Evolutionary conservation across 1,284 basidiomycete species (phyloP), one percentile per base, ranked within the genome.

Genomic region (Hypsizygus ulmarius): DNA sequence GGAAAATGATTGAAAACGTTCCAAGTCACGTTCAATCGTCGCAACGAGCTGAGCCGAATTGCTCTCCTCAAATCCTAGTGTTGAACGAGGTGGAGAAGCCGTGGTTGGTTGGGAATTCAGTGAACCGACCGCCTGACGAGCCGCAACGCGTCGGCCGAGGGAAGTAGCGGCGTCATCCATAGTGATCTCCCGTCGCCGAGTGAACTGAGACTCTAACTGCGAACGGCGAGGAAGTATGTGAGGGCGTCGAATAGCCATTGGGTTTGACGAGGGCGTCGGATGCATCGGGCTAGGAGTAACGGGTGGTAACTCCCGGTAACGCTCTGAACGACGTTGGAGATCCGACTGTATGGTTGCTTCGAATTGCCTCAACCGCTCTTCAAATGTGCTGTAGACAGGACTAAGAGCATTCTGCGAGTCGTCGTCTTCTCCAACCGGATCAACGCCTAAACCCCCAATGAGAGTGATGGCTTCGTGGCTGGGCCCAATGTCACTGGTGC

Each of bases 141-240:
- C 73, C 15, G 74, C 74, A 33, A 81, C 77, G 34, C 72, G 73
- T 43, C 78, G 66, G 16, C 78, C 78, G 10, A 80, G 63, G 29
- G 70, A 62, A 1, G 77, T 79, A 21, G 63, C 62, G 5, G 72
- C 60, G 32, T 79, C 77, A 39, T 75, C 67, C 3, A 52, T 43
- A 28, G 52, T 47, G 45, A 43, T 27, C n/a, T 56, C 55, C 30
- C 58, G 55, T 30, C 57, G 53, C 11, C 60, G 57, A 25, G 55
- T 38, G 19, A 55, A 42, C 16, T 60, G 60, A 30, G 55, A 49
- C 43, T 64, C 61, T 33, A 58, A 37, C 50, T 60, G 51, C 27
- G 48, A 45, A 16, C 47, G 48, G 29, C 45, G 30, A 29, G 44
- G 39, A 34, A 49, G 45, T 6, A 44, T 28, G 38, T 43, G 42